Evolutionary conservation across 139 green algal genomes (phyloP).

Genomic region (Trebouxia sp.): DNA sequence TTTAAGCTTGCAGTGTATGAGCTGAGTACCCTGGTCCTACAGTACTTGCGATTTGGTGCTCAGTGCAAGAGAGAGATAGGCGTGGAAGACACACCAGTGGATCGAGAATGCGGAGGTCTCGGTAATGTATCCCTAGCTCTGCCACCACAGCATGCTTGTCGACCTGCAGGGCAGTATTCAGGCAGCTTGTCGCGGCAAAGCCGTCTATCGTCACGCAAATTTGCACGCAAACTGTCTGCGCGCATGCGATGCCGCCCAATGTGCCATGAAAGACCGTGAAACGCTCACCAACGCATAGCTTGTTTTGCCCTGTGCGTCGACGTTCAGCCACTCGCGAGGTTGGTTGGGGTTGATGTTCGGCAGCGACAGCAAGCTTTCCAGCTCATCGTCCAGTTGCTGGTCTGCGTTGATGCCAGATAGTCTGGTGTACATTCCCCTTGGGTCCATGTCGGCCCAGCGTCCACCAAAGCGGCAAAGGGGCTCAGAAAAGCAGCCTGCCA

Average conservation of each 20-base stretch:
- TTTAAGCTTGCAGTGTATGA: too few relatives aligned
- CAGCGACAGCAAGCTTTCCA: conserved; percentile 6
- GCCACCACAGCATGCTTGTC: conserved; percentile 35
- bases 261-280: not conserved
- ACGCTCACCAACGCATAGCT: not conserved
- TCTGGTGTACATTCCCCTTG: not conserved
- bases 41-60: not conserved
- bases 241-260: not conserved
- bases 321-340: conserved; percentile 14
- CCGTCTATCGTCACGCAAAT: not conserved
- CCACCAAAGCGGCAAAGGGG: not conserved
- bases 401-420: not conserved
- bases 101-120: conserved; percentile 37
- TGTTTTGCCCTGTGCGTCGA: not conserved
- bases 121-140: conserved; percentile 32
- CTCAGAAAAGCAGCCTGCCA: not conserved
- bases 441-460: not conserved
- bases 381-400: not conserved
- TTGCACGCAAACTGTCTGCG: not conserved
- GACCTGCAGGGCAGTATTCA: conserved; percentile 20
- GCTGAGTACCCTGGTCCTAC: too few relatives aligned
- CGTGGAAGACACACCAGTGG: conserved; percentile 17
- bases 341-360: conserved; percentile 22
- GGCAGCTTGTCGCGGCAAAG: not conserved
- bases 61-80: not conserved